A percentile compares a stretch with the other conserved stretches of the same genome.
Evolutionary conservation across 1,284 basidiomycete genomes (phyloP).

Genomic region (Ceratobasidium sp.): DNA sequence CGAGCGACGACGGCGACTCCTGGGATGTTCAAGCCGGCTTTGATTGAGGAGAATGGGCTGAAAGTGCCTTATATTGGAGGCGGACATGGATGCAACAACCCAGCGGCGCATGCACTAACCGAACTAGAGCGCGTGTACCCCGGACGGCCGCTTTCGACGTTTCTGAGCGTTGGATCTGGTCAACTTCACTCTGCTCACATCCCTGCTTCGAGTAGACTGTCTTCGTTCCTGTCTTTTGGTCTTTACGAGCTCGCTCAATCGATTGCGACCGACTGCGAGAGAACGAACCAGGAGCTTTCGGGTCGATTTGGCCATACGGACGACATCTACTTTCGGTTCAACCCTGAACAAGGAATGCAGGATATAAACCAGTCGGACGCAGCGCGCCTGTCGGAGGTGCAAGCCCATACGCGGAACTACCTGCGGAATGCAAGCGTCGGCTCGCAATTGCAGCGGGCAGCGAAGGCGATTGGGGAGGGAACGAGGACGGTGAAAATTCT

Average conservation of each 20-base stretch:
- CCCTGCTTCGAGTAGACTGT: neutral
- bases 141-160: neutral
- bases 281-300: neutral
- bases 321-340: conserved; percentile 1
- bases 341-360: neutral
- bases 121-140: neutral
- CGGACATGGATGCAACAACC: conserved; percentile 1
- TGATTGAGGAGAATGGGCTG: neutral
- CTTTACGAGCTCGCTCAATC: neutral
- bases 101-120: neutral
- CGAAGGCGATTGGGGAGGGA: neutral
- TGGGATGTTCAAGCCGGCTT: conserved; percentile 1
- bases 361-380: neutral
- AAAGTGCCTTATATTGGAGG: neutral
- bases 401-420: neutral
- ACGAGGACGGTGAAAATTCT: neutral
- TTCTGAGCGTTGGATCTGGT: neutral
- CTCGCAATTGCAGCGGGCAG: neutral
- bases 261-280: neutral
- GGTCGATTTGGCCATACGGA: neutral
- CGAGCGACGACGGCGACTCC: conserved; percentile 1
- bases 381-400: neutral
- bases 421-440: neutral
- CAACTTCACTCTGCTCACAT: neutral
- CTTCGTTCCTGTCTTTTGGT: neutral